Conservation (phyloP, 495 filamentous ascomycete genomes). For the Aspergillus taichungensis region DNA sequence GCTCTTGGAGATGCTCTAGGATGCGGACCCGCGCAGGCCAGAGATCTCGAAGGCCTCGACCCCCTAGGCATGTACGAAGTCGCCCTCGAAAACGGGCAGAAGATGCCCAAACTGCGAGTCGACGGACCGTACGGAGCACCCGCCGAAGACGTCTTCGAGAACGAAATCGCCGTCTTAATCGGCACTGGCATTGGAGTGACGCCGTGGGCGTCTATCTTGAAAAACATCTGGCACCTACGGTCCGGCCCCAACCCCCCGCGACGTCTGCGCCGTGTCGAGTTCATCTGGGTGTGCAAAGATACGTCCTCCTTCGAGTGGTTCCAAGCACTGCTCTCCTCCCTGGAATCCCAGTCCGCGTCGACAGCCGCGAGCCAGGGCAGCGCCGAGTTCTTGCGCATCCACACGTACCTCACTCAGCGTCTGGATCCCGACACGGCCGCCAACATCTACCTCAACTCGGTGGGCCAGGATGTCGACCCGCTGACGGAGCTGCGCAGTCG, state of each 20-base stretch:
- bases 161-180: constrained; percentile 94
- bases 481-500: constrained; percentile 81
- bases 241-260: constrained; percentile 75
- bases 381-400: constrained; percentile 90
- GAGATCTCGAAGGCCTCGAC: constrained; percentile 82
- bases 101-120: constrained; percentile 80
- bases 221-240: constrained; percentile 97
- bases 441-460: constrained; percentile 94
- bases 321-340: constrained; percentile 80
- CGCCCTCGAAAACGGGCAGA: constrained; percentile 83
- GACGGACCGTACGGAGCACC: constrained; percentile 97
- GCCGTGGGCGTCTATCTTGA: constrained; percentile 93
- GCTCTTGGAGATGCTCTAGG: constrained; percentile 86
- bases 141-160: constrained; percentile 88
- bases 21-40: constrained; percentile 72
- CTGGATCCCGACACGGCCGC: constrained; percentile 86
- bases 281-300: constrained; percentile 98
- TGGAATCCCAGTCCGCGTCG: constrained; percentile 76
- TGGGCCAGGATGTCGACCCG: constrained; percentile 79
- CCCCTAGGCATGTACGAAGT: constrained; percentile 97
- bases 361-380: constrained; percentile 57
- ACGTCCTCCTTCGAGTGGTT: constrained; percentile 98
- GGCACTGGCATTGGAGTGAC: constrained; percentile 98
- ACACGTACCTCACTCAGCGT: constrained; percentile 93
- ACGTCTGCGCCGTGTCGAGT: constrained; percentile 89